These are phyloP conservation scores for Nemophila menziesii DNA, from an alignment of 257 asterid genomes.

Conservation along the genomic window DNA sequence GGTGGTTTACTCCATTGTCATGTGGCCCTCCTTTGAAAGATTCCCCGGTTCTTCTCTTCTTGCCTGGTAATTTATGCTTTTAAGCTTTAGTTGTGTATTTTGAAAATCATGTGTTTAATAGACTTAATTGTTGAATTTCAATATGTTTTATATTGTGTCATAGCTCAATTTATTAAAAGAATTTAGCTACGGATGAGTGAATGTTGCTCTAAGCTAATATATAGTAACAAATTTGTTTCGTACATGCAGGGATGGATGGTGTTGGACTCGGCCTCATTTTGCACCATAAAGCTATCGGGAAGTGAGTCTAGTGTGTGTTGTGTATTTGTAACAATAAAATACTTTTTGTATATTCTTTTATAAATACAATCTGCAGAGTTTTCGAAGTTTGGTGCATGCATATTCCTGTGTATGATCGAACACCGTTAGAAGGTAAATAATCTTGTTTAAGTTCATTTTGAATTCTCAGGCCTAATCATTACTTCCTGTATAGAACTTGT, in stretches of 20 bases:
- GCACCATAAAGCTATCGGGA: conserved; percentile 57
- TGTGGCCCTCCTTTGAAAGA: conserved; percentile 33
- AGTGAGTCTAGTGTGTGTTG: conserved; percentile 10
- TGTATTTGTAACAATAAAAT: neutral
- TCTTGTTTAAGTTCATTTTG: conserved; percentile 1
- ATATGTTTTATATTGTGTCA: too few relatives aligned
- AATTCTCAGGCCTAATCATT: too few relatives aligned
- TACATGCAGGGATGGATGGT: conserved; percentile 44
- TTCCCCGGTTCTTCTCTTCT: conserved; percentile 46
- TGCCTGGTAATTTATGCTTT: conserved; percentile 36
- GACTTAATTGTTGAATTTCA: neutral
- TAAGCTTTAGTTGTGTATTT: too few relatives aligned
- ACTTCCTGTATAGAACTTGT: conserved; percentile 18
- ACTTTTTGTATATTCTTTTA: conserved; percentile 8
- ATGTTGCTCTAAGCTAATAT: too few relatives aligned
- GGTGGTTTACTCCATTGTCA: conserved; percentile 54
- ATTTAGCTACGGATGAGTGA: neutral
- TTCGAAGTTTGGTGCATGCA: conserved; percentile 47
- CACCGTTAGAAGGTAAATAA: conserved; percentile 25
- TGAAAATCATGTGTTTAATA: neutral
- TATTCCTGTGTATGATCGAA: conserved; percentile 36
- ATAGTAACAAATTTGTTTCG: neutral
- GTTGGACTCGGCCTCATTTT: conserved; percentile 45
- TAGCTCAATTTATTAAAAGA: too few relatives aligned
- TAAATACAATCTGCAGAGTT: conserved; percentile 29